phyloP scores from a whole-genome alignment of 2,329 filamentous ascomycete genomes.

The Colletotrichum tanaceti region DNA sequence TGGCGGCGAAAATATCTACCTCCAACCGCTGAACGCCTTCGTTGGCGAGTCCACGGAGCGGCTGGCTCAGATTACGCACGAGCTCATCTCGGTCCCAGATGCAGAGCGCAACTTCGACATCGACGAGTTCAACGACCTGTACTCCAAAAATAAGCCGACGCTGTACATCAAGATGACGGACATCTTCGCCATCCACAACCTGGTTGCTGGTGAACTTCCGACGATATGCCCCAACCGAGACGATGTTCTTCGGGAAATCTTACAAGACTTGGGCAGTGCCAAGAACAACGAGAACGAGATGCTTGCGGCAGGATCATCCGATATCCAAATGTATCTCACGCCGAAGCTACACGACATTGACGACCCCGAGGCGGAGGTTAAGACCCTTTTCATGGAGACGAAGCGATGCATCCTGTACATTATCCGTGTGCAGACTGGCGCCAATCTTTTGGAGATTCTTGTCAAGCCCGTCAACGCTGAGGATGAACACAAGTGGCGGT shows the following conservation, averaged over 20 bases:
- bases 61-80: conserved; percentile 78
- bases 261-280: conserved; percentile 93
- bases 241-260: conserved; percentile 88
- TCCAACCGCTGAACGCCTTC: conserved; percentile 94
- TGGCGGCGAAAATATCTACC: conserved; percentile 92
- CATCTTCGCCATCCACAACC: conserved; percentile 93
- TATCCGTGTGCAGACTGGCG: conserved; percentile 92
- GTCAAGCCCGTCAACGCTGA: conserved; percentile 88
- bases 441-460: conserved; percentile 94
- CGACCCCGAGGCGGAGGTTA: conserved; percentile 92
- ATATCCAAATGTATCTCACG: conserved; percentile 91
- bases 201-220: conserved; percentile 83
- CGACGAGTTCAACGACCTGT: conserved; percentile 98
- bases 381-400: conserved; percentile 96
- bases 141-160: conserved; percentile 94
- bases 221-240: conserved; percentile 83
- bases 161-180: conserved; percentile 99
- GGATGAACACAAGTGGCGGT: conserved; percentile 89
- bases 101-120: conserved; percentile 96
- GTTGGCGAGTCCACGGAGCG: conserved; percentile 86
- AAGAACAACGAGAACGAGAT: conserved; percentile 97
- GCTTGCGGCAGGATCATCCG: conserved; percentile 84
- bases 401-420: conserved; percentile 98
- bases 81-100: conserved; percentile 84
- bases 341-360: conserved; percentile 90